Conservation (phyloP, 2,329 filamentous ascomycete species). For the Xenosphaeropsis pyriputrescens region DNA sequence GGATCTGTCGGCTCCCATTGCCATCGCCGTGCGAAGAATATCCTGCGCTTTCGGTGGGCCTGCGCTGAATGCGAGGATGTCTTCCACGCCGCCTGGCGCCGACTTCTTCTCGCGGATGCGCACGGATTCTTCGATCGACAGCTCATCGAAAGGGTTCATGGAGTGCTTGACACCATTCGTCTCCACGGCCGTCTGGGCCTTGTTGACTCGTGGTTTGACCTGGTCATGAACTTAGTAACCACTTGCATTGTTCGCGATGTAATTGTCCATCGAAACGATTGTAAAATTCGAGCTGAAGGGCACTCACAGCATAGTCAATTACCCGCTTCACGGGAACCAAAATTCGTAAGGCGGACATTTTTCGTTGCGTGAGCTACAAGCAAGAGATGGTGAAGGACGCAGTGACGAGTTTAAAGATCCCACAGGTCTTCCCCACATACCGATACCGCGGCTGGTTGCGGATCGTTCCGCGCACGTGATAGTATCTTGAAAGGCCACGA, state of each 20-base stretch:
- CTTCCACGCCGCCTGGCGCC: constrained; percentile 61
- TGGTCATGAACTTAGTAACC: constrained; percentile 14
- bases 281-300: neutral
- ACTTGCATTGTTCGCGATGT: too few species aligned
- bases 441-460: too few species aligned
- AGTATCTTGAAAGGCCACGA: too few species aligned
- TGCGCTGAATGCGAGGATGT: constrained; percentile 81
- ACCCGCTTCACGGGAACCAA: constrained; percentile 73
- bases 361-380: constrained; percentile 6
- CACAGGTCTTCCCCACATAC: too few species aligned
- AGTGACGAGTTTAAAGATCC: too few species aligned
- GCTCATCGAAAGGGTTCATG: constrained; percentile 98
- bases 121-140: constrained; percentile 91
- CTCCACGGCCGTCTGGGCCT: constrained; percentile 73
- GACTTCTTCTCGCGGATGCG: constrained; percentile 80
- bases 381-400: too few species aligned
- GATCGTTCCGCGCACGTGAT: too few species aligned
- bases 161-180: constrained; percentile 89
- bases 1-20: constrained; percentile 89
- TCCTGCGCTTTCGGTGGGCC: constrained; percentile 81
- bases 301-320: constrained; percentile 69
- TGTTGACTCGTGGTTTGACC: constrained; percentile 59
- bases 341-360: constrained; percentile 55
- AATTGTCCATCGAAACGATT: too few species aligned
- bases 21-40: constrained; percentile 89